phyloP scores from a whole-genome alignment of 2,329 filamentous ascomycete species.

The Ilyonectria mors-panacis region DNA sequence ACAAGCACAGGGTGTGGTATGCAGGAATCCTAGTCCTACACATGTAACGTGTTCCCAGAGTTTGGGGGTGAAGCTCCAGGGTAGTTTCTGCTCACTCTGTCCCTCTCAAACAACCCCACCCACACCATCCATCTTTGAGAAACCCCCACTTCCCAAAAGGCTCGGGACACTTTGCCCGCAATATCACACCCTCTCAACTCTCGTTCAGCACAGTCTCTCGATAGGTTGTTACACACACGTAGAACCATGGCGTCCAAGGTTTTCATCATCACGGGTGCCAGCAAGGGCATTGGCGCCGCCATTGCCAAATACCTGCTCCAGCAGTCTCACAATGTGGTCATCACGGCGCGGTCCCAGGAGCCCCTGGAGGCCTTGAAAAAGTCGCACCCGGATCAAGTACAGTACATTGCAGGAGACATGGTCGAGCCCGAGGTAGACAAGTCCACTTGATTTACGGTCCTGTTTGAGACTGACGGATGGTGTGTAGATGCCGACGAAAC shows the following conservation, averaged over 20 bases:
- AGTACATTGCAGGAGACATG: constrained; percentile 70
- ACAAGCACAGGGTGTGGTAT: not conserved
- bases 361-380: constrained; percentile 66
- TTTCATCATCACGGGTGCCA: constrained; percentile 78
- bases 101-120: constrained; percentile 35
- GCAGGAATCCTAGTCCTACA: not conserved
- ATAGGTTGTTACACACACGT: constrained; percentile 13
- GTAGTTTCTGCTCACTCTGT: constrained; percentile 30
- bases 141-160: constrained; percentile 18
- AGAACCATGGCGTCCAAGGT: constrained; percentile 70
- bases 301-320: constrained; percentile 67
- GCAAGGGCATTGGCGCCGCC: constrained; percentile 74
- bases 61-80: constrained; percentile 33
- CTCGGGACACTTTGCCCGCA: constrained; percentile 6
- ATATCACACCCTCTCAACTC: constrained; percentile 18
- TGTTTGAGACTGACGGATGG: constrained; percentile 3
- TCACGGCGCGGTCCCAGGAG: constrained; percentile 69
- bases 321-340: constrained; percentile 70
- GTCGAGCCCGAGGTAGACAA: constrained; percentile 64
- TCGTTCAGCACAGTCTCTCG: constrained; percentile 1
- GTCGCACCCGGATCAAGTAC: constrained; percentile 65
- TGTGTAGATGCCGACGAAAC: constrained; percentile 68
- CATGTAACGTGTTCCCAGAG: not conserved
- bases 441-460: not conserved
- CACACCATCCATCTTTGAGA: constrained; percentile 6